Conservation (phyloP, 768 basidiomycete genomes). For the Pisolithus albus region DNA sequence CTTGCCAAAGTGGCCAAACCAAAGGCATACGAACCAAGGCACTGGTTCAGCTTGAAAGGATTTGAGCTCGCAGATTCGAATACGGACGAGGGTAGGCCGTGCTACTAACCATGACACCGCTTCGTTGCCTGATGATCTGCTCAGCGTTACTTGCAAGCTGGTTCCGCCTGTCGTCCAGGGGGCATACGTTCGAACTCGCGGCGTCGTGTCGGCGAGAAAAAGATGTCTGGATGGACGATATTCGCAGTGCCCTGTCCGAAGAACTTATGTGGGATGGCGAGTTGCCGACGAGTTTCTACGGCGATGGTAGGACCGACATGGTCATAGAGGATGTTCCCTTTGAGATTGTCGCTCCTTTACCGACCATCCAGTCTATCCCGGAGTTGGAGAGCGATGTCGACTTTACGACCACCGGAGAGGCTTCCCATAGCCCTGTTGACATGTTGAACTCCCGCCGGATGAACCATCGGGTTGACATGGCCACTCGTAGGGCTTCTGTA, state of each 20-base stretch:
- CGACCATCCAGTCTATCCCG: conserved; percentile 54
- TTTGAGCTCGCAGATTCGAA: conserved; percentile 66
- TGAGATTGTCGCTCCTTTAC: conserved; percentile 36
- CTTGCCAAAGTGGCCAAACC: conserved; percentile 81
- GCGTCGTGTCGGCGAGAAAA: conserved; percentile 82
- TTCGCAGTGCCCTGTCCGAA: conserved; percentile 46
- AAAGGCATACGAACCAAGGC: conserved; percentile 75
- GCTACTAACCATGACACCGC: not conserved
- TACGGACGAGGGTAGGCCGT: conserved; percentile 65
- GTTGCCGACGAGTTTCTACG: conserved; percentile 56
- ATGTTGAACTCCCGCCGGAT: conserved; percentile 6
- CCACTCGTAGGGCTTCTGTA: conserved; percentile 58
- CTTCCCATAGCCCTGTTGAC: not conserved
- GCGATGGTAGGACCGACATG: conserved; percentile 38
- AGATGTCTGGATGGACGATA: conserved; percentile 73
- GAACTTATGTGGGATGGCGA: conserved; percentile 47
- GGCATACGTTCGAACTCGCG: conserved; percentile 79
- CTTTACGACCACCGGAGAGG: conserved; percentile 6
- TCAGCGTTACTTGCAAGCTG: conserved; percentile 75
- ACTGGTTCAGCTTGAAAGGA: conserved; percentile 78
- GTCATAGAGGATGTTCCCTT: conserved; percentile 33
- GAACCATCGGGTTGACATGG: conserved; percentile 19
- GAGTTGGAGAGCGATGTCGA: conserved; percentile 31
- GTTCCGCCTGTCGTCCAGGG: conserved; percentile 64
- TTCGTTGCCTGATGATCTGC: conserved; percentile 3